phyloP scores from a whole-genome alignment of 179 eudicot species.

The Silene coronaria region DNA sequence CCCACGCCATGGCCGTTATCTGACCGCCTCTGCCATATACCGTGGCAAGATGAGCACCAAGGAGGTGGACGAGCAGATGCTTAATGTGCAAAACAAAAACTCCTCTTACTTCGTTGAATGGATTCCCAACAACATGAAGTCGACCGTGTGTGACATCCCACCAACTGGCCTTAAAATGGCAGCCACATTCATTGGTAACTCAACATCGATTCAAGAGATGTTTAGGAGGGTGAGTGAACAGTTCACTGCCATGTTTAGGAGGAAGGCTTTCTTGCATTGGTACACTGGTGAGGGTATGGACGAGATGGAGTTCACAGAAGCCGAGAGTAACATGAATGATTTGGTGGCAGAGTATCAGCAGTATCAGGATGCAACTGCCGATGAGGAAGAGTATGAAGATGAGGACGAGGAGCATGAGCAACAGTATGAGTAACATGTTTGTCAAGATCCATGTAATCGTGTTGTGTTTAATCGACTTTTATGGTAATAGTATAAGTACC shows the following conservation, averaged over 20 bases:
- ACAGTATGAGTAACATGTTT: constrained; percentile 14
- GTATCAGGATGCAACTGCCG: constrained; percentile 54
- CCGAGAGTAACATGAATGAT: constrained; percentile 57
- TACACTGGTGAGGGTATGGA: constrained; percentile 55
- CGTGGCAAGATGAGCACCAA: constrained; percentile 42
- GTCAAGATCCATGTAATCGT: neutral
- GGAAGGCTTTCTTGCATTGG: constrained; percentile 58
- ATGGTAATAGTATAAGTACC: neutral
- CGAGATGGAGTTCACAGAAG: constrained; percentile 55
- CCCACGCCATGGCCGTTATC: constrained; percentile 35
- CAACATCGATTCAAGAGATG: constrained; percentile 48
- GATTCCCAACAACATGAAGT: constrained; percentile 54
- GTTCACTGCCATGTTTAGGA: constrained; percentile 46
- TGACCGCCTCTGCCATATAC: constrained; percentile 52
- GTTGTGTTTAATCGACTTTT: neutral
- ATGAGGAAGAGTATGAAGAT: constrained; percentile 39
- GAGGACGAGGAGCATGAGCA: constrained; percentile 28
- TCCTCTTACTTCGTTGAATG: constrained; percentile 60
- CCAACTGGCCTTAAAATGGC: constrained; percentile 48
- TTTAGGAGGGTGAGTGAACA: constrained; percentile 42
- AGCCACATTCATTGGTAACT: constrained; percentile 40
- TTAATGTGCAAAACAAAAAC: constrained; percentile 56
- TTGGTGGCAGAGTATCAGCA: constrained; percentile 53
- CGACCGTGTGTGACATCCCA: constrained; percentile 51
- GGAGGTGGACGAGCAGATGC: constrained; percentile 51